Percentiles rank a stretch among this genome's conserved stretches.
phyloP scores from a whole-genome alignment of 2,329 filamentous ascomycete genomes.

The Decorospora gaudefroyi region DNA sequence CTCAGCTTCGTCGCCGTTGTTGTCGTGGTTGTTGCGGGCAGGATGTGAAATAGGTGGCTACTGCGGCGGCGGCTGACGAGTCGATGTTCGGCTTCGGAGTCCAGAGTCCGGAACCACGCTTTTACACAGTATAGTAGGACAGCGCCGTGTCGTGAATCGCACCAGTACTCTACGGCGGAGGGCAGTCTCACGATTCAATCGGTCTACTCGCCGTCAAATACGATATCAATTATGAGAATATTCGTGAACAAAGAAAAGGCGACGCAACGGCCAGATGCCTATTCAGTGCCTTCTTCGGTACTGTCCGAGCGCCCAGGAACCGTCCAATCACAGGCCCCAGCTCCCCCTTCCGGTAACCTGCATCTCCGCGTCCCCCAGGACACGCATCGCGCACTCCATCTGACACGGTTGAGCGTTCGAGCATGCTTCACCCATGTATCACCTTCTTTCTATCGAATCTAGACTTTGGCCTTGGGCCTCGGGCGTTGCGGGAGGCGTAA shows the following conservation, averaged over 20 bases:
- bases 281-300: constrained; percentile 16
- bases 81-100: constrained; percentile 23
- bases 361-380: constrained; percentile 34
- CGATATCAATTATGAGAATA: too few relatives aligned
- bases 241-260: not conserved
- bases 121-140: constrained; percentile 1
- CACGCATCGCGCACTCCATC: constrained; percentile 16
- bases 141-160: constrained; percentile 9
- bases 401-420: constrained; percentile 31
- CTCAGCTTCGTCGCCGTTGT: too few relatives aligned
- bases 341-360: constrained; percentile 13
- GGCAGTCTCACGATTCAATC: too few relatives aligned
- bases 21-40: constrained; percentile 10
- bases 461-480: constrained; percentile 16
- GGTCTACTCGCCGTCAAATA: too few relatives aligned
- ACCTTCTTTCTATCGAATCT: too few relatives aligned
- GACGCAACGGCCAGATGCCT: constrained; percentile 4
- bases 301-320: constrained; percentile 16
- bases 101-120: constrained; percentile 12
- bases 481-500: constrained; percentile 17
- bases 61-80: constrained; percentile 37
- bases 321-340: constrained; percentile 26
- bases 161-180: constrained; percentile 14
- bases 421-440: constrained; percentile 37
- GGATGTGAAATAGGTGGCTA: constrained; percentile 33